Evolutionary conservation across 164 flowering plant genomes (phyloP).

Genomic region (Tetrastigma voinierianum): DNA sequence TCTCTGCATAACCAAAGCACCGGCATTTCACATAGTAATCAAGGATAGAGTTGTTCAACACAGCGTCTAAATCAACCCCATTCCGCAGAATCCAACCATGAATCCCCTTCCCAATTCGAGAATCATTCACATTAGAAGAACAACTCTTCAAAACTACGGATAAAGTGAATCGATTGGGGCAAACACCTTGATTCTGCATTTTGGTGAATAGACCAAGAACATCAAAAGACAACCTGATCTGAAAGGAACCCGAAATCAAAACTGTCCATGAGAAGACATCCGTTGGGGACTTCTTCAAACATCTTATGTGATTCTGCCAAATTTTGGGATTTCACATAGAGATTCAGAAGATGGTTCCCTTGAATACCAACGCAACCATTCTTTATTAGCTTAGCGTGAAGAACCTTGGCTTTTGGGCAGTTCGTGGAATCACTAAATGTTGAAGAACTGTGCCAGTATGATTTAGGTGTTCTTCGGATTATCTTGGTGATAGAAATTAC

Average conservation of each 20-base stretch:
- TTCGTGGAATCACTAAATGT: background rate
- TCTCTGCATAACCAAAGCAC: constrained; percentile 33
- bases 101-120: constrained; percentile 39
- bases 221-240: constrained; percentile 16
- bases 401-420: constrained; percentile 2
- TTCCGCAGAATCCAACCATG: constrained; percentile 65
- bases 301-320: constrained; percentile 40
- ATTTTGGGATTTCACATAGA: constrained; percentile 31
- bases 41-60: constrained; percentile 53
- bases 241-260: constrained; percentile 50
- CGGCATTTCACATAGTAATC: constrained; percentile 58
- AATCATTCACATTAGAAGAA: constrained; percentile 30
- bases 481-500: background rate
- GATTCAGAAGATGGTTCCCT: constrained; percentile 32
- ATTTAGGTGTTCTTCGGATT: background rate
- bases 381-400: constrained; percentile 46
- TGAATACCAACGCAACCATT: constrained; percentile 20
- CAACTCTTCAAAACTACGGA: constrained; percentile 61
- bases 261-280: constrained; percentile 69
- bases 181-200: constrained; percentile 43
- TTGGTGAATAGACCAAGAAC: constrained; percentile 39
- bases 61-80: constrained; percentile 43
- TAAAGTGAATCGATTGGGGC: constrained; percentile 56
- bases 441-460: background rate
- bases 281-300: constrained; percentile 60